phyloP scores from a whole-genome alignment of 169 alveolate genomes.

The Cryptosporidium meleagridis region DNA sequence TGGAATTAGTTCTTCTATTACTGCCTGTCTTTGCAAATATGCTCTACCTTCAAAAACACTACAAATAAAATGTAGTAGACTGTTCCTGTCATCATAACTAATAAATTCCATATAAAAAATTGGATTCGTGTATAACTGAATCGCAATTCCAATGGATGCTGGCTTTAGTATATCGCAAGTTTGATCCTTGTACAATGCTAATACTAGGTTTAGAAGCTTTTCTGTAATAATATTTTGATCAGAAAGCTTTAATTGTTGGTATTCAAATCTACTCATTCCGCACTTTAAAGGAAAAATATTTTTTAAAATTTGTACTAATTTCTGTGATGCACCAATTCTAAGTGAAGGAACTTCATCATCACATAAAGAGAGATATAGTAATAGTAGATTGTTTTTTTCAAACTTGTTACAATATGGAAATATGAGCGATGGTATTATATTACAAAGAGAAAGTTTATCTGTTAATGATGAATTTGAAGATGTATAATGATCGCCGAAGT shows the following conservation, averaged over 20 bases:
- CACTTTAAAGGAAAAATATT: slow-evolving; percentile 53
- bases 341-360: slow-evolving; percentile 74
- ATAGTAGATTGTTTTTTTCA: slow-evolving; percentile 33
- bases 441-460: slow-evolving; percentile 54
- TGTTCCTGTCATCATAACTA: slow-evolving; percentile 30
- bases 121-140: slow-evolving; percentile 59
- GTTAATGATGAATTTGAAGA: slow-evolving; percentile 34
- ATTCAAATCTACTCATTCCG: slow-evolving; percentile 25
- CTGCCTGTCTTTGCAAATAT: slow-evolving; percentile 35
- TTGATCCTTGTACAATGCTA: slow-evolving; percentile 32
- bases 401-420: slow-evolving; percentile 48
- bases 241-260: slow-evolving; percentile 23
- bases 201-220: slow-evolving; percentile 26
- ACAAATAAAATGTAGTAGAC: slow-evolving; percentile 29
- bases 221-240: slow-evolving; percentile 62
- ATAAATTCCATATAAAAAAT: slow-evolving; percentile 45
- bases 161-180: slow-evolving; percentile 41
- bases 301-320: slow-evolving; percentile 35
- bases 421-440: slow-evolving; percentile 49
- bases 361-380: slow-evolving; percentile 53
- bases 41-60: slow-evolving; percentile 5
- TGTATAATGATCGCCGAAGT: not conserved
- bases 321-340: slow-evolving; percentile 67
- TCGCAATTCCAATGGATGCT: slow-evolving; percentile 70
- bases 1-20: slow-evolving; percentile 30